A percentile compares a stretch with the other conserved stretches of the same genome.
These are phyloP conservation scores for Fusarium keratoplasticum DNA, from an alignment of 2,329 filamentous ascomycete species.

Conservation along the genomic window DNA sequence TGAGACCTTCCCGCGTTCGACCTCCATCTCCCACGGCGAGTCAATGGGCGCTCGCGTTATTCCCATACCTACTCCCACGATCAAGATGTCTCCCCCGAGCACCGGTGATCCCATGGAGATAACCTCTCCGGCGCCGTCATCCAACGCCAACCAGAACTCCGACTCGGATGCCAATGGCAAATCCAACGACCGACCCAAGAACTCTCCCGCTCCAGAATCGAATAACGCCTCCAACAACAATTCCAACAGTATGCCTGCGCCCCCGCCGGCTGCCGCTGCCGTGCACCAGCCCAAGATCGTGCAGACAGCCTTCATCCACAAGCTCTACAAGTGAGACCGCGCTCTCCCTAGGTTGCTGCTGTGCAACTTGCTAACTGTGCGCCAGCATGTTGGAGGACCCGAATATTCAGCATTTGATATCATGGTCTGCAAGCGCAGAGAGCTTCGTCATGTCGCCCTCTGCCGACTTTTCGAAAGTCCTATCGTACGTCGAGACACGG, in stretches of 20 bases:
- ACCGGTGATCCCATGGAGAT: slow-evolving; percentile 72
- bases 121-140: slow-evolving; percentile 62
- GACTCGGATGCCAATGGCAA: slow-evolving; percentile 56
- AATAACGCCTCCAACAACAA: slow-evolving; percentile 47
- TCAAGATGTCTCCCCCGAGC: slow-evolving; percentile 69
- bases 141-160: slow-evolving; percentile 58
- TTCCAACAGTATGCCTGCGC: slow-evolving; percentile 62
- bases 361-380: slow-evolving; percentile 39
- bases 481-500: slow-evolving; percentile 76
- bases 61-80: slow-evolving; percentile 67
- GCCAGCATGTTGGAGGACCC: slow-evolving; percentile 94
- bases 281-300: slow-evolving; percentile 97
- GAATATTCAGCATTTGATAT: slow-evolving; percentile 93
- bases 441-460: slow-evolving; percentile 99
- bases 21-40: slow-evolving; percentile 55
- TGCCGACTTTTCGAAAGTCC: slow-evolving; percentile 96
- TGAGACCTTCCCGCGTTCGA: slow-evolving; percentile 61
- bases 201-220: slow-evolving; percentile 55
- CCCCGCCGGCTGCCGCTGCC: slow-evolving; percentile 70
- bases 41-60: slow-evolving; percentile 66
- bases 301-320: slow-evolving; percentile 98
- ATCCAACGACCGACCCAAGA: slow-evolving; percentile 50
- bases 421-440: slow-evolving; percentile 92
- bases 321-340: slow-evolving; percentile 88
- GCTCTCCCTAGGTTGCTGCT: not conserved